These are phyloP conservation scores for Xylaria sp. DNA, from an alignment of 2,329 filamentous ascomycete species.

Conservation along the genomic window DNA sequence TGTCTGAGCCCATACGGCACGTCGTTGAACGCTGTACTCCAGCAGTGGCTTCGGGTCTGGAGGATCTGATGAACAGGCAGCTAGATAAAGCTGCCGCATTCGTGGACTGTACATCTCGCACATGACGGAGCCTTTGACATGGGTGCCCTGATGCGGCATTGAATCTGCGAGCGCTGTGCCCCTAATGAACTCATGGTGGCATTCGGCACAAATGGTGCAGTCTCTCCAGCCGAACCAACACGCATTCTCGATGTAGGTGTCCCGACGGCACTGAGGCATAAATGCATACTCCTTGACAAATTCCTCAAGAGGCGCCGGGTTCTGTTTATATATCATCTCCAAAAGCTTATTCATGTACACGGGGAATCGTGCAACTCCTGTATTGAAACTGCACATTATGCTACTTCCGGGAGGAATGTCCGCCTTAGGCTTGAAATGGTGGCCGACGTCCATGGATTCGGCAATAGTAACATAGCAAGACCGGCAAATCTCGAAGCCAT, in stretches of 20 bases:
- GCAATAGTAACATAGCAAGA: slow-evolving; percentile 25
- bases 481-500: slow-evolving; percentile 29
- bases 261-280: slow-evolving; percentile 25
- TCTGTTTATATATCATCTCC: slow-evolving; percentile 29
- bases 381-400: slow-evolving; percentile 31
- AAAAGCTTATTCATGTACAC: slow-evolving; percentile 26
- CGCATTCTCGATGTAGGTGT: slow-evolving; percentile 20
- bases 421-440: slow-evolving; percentile 26
- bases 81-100: slow-evolving; percentile 30
- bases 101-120: slow-evolving; percentile 36
- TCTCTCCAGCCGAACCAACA: slow-evolving; percentile 32
- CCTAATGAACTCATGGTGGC: slow-evolving; percentile 31
- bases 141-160: slow-evolving; percentile 19
- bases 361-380: slow-evolving; percentile 21
- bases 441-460: slow-evolving; percentile 24
- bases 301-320: slow-evolving; percentile 20
- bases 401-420: neutral
- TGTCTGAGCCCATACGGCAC: slow-evolving; percentile 29
- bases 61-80: slow-evolving; percentile 19
- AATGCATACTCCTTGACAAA: slow-evolving; percentile 28
- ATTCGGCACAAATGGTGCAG: slow-evolving; percentile 31
- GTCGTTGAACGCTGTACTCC: slow-evolving; percentile 27
- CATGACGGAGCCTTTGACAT: slow-evolving; percentile 21
- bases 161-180: slow-evolving; percentile 26
- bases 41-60: slow-evolving; percentile 27